These are phyloP conservation scores for Neurospora terricola DNA, from an alignment of 495 filamentous ascomycete genomes.

Conservation along the genomic window DNA sequence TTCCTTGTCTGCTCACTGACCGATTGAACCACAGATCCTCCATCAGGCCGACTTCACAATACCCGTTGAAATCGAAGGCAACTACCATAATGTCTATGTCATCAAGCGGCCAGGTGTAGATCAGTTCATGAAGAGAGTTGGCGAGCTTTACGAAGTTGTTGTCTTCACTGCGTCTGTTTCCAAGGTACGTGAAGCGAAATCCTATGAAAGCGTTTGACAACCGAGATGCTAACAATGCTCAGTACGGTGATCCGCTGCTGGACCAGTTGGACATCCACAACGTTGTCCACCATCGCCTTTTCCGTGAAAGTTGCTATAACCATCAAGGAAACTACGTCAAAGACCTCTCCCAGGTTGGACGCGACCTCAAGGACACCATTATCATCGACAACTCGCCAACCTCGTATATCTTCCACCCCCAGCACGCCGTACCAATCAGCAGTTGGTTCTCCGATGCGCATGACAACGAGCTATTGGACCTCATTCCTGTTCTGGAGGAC, in stretches of 20 bases:
- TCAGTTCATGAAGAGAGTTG: constrained; percentile 96
- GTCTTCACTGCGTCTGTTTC: constrained; percentile 98
- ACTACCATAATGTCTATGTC: constrained; percentile 98
- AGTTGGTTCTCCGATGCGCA: constrained; percentile 99
- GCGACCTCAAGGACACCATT: constrained; percentile 93
- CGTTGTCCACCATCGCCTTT: constrained; percentile 91
- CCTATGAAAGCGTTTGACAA: not conserved
- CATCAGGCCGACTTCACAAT: constrained; percentile 99
- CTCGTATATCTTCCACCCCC: constrained; percentile 98
- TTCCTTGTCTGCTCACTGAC: constrained; percentile 3
- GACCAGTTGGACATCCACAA: constrained; percentile 97
- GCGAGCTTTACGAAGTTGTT: constrained; percentile 95
- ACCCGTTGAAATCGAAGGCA: constrained; percentile 96
- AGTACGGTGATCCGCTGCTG: constrained; percentile 95
- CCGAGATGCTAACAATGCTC: constrained; percentile 5
- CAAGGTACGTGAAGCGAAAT: constrained; percentile 52
- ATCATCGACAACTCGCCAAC: constrained; percentile 99
- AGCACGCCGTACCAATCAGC: constrained; percentile 98
- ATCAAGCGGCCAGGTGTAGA: constrained; percentile 97
- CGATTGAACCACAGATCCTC: constrained; percentile 56
- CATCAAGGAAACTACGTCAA: constrained; percentile 99
- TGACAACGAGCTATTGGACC: constrained; percentile 95
- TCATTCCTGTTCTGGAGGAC: constrained; percentile 98
- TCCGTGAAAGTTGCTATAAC: constrained; percentile 98
- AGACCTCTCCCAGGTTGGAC: constrained; percentile 93